Percentiles rank a stretch among this genome's conserved stretches.
Conservation (phyloP, 306 rosid genomes). For the Sophora flavescens region DNA sequence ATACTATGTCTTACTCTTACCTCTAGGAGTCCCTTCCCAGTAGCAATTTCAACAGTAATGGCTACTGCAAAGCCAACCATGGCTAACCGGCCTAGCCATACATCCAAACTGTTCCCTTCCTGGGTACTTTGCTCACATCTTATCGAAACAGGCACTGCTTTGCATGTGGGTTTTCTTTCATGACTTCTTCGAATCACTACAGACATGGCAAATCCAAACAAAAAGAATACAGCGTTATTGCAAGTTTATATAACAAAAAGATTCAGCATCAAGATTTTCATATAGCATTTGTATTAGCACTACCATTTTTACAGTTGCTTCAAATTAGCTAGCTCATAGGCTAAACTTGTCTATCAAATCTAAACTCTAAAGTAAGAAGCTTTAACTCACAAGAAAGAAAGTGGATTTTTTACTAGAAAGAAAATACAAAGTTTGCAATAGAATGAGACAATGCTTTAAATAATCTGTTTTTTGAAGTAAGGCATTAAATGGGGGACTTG, state of each 20-base stretch:
- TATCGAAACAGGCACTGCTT: slow-evolving; percentile 64
- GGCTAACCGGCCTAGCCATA: slow-evolving; percentile 89
- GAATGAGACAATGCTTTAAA: background rate
- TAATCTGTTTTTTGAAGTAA: background rate
- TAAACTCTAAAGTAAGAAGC: slow-evolving; percentile 2
- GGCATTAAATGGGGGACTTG: background rate
- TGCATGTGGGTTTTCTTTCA: slow-evolving; percentile 54
- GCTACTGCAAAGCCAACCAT: slow-evolving; percentile 93
- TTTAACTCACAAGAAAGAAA: background rate
- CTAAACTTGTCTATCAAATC: slow-evolving; percentile 1
- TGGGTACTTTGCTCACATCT: slow-evolving; percentile 78
- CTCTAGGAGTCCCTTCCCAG: slow-evolving; percentile 95
- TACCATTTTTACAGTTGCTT: slow-evolving; percentile 15
- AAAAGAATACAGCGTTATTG: background rate
- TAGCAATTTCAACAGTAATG: slow-evolving; percentile 74
- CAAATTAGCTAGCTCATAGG: slow-evolving; percentile 17
- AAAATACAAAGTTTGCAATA: background rate
- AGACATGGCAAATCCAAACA: slow-evolving; percentile 34
- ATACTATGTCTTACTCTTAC: slow-evolving; percentile 61
- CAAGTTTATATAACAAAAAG: background rate
- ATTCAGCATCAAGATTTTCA: slow-evolving; percentile 5
- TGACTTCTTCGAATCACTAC: slow-evolving; percentile 58
- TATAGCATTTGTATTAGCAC: background rate
- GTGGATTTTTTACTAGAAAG: background rate
- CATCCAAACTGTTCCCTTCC: slow-evolving; percentile 70